Conservation (phyloP, 495 filamentous ascomycete genomes). For the Eremomyces bilateralis region DNA sequence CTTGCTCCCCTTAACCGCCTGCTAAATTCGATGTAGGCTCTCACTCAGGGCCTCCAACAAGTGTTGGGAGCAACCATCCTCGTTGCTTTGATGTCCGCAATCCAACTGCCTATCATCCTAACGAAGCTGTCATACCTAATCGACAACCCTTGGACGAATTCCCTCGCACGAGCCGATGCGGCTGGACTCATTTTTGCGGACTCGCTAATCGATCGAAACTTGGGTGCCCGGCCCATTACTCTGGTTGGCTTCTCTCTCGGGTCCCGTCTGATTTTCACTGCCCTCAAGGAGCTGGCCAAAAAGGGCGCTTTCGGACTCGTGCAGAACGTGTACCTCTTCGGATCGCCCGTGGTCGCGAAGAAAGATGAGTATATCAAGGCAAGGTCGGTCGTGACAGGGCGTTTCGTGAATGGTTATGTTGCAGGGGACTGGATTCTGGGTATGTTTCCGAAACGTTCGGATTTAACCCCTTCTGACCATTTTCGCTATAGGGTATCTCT, state of each 20-base stretch:
- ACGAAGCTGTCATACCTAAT: conserved; percentile 93
- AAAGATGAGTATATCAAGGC: conserved; percentile 75
- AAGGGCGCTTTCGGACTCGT: conserved; percentile 80
- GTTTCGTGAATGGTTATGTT: conserved; percentile 89
- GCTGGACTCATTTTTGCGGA: conserved; percentile 92
- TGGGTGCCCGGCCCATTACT: conserved; percentile 79
- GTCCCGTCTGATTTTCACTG: conserved; percentile 79
- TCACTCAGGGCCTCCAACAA: conserved; percentile 92
- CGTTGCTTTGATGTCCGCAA: conserved; percentile 69
- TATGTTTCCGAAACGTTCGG: conserved; percentile 6
- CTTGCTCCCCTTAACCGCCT: conserved; percentile 3
- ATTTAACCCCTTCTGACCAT: conserved; percentile 1
- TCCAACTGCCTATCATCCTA: conserved; percentile 82
- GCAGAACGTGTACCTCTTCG: conserved; percentile 91
- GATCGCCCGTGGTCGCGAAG: conserved; percentile 76
- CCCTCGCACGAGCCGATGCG: conserved; percentile 65
- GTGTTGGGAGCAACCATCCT: conserved; percentile 79
- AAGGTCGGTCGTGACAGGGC: conserved; percentile 60
- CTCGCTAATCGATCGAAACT: conserved; percentile 75
- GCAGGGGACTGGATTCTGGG: conserved; percentile 92
- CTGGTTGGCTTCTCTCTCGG: conserved; percentile 94
- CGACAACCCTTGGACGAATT: conserved; percentile 95
- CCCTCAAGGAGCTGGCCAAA: conserved; percentile 65
- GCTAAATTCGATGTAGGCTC: conserved; percentile 33
- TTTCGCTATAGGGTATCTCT: conserved; percentile 48